Percentiles rank a stretch among this genome's conserved stretches.
phyloP scores from a whole-genome alignment of 2,329 filamentous ascomycete genomes.

The Fusarium devonianum region DNA sequence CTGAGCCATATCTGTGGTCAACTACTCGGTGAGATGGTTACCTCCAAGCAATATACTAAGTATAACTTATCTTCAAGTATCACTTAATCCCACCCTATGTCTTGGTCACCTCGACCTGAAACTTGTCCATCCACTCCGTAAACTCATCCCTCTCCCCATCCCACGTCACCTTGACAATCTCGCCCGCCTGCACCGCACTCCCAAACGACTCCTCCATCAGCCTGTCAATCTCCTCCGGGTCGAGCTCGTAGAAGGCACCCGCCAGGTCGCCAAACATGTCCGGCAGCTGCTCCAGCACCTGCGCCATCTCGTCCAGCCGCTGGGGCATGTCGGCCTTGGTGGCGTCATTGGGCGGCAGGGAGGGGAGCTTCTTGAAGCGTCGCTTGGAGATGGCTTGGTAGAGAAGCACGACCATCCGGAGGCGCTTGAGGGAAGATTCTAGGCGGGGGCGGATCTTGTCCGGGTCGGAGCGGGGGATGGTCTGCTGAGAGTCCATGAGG shows the following conservation, averaged over 20 bases:
- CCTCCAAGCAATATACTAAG: background rate
- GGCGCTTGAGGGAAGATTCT: slow-evolving; percentile 67
- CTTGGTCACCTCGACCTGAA: slow-evolving; percentile 61
- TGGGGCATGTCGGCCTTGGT: slow-evolving; percentile 45
- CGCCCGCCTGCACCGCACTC: slow-evolving; percentile 63
- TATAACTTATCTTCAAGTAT: background rate
- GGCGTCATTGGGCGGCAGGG: slow-evolving; percentile 47
- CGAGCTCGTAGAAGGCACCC: slow-evolving; percentile 74
- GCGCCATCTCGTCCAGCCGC: slow-evolving; percentile 64
- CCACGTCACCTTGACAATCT: slow-evolving; percentile 68
- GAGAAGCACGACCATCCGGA: slow-evolving; percentile 72
- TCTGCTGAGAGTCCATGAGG: slow-evolving; percentile 67
- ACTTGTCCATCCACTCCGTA: slow-evolving; percentile 73
- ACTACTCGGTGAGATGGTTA: too few species aligned
- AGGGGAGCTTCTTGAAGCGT: slow-evolving; percentile 66
- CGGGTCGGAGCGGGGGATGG: slow-evolving; percentile 70
- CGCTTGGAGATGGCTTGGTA: slow-evolving; percentile 75
- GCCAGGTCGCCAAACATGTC: slow-evolving; percentile 75
- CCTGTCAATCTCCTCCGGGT: slow-evolving; percentile 64
- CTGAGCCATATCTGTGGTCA: too few species aligned
- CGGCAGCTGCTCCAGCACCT: slow-evolving; percentile 65
- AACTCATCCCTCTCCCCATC: slow-evolving; percentile 75
- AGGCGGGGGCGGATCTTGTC: slow-evolving; percentile 70
- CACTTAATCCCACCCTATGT: slow-evolving; percentile 4
- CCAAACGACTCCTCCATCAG: slow-evolving; percentile 66